Base-by-base conservation (phyloP, 306 rosid genomes). In the Medicago ruthenica region DNA sequence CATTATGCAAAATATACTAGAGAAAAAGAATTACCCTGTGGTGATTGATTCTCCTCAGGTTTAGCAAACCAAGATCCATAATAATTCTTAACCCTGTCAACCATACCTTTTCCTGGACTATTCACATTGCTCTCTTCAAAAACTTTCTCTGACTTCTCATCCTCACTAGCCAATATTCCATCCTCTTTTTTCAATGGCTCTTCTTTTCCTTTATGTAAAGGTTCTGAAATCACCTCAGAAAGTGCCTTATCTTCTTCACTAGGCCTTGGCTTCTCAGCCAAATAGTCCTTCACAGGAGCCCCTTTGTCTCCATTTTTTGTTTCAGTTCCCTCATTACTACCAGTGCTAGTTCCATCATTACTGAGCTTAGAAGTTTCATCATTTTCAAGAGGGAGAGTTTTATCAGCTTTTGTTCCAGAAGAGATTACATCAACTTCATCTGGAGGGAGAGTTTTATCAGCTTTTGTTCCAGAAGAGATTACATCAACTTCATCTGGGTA, bases 191-290 rank as follows among this genome's bases (percentile, higher is more conserved):
- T 36, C 66, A 47, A 68, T 70, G 79, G 1, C 1, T 34, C 79
- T 36, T 79, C 81, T 76, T 83, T 87, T 0, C 34, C 42, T 74
- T 57, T 73, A 16, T 68, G 41, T 2, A 79, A 54, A 44, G 81
- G 42, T 48, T 61, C 90, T 0, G 89, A 76, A 17, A 85, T 86
- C n/a, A 81, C 83, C 80, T 79, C 86, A 8, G 92, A 84, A 10
- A 88, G 85, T 0, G 91, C 89, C 73, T n/a, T 84, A 34, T 94
- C 95, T 9, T 94, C 96, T 21, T 87, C 96, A 1, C 90, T 83
- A 0, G 97, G 96, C 82, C 53, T 84, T 65, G 87, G 12, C 80
- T 90, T 92, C 78, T 92, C 89, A 17, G 69, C 68, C 18, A 89
- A 63, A 37, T 84, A 84, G 17, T 72, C 79, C 85, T 75, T 89